Conservation (phyloP, 2,329 filamentous ascomycete species). For the Bipolaris oryzae region DNA sequence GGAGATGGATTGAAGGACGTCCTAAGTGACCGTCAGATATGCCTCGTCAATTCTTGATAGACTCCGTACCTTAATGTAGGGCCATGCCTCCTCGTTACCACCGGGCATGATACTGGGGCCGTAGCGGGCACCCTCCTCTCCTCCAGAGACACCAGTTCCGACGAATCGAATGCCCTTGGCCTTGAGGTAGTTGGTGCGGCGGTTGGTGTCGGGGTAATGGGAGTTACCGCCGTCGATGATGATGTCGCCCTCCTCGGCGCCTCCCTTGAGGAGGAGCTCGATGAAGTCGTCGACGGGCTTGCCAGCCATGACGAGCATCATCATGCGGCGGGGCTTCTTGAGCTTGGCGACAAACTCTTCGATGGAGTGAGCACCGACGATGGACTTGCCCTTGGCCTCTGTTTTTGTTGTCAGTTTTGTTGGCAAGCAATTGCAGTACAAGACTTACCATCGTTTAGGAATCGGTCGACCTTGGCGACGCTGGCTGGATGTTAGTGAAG, state of each 20-base stretch:
- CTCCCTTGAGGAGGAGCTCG: slow-evolving; percentile 75
- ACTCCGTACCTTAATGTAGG: slow-evolving; percentile 75
- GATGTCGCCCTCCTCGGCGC: slow-evolving; percentile 73
- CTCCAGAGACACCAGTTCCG: slow-evolving; percentile 95
- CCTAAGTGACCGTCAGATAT: slow-evolving; percentile 52
- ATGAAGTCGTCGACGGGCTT: slow-evolving; percentile 99
- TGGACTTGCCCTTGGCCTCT: slow-evolving; percentile 76
- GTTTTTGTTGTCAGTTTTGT: slow-evolving; percentile 34
- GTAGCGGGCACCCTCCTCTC: slow-evolving; percentile 98
- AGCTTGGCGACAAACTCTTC: slow-evolving; percentile 96
- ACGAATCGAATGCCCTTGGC: slow-evolving; percentile 93
- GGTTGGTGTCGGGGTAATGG: slow-evolving; percentile 98
- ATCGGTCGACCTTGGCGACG: slow-evolving; percentile 95
- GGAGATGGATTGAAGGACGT: slow-evolving; percentile 96
- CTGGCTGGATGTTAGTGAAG: slow-evolving; percentile 34
- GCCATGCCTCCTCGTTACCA: slow-evolving; percentile 98
- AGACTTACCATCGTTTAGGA: slow-evolving; percentile 71
- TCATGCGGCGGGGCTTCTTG: slow-evolving; percentile 94
- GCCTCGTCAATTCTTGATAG: not conserved
- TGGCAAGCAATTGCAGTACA: not conserved
- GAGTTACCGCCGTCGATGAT: slow-evolving; percentile 99
- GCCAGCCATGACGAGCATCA: slow-evolving; percentile 98
- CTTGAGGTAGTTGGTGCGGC: slow-evolving; percentile 86
- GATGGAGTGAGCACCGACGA: slow-evolving; percentile 90
- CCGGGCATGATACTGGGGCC: slow-evolving; percentile 98